phyloP scores from a whole-genome alignment of 148 eudicot species.

The Chenopodium berlandieri region DNA sequence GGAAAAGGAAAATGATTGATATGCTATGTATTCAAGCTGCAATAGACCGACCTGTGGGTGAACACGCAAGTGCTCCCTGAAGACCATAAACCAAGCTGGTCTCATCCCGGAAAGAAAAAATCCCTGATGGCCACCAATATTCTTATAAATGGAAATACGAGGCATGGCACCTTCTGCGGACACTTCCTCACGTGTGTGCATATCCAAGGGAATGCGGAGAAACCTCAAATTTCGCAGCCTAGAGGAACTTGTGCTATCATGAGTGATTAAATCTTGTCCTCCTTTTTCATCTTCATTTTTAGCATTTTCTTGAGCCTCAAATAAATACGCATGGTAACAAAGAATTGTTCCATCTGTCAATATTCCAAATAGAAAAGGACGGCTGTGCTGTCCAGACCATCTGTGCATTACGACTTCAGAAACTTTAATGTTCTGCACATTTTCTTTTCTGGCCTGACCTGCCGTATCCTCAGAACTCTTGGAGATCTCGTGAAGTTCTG shows the following conservation, averaged over 20 bases:
- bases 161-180: constrained; percentile 45
- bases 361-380: constrained; percentile 80
- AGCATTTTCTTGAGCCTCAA: constrained; percentile 69
- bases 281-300: constrained; percentile 51
- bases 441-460: constrained; percentile 67
- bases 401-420: constrained; percentile 83
- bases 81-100: constrained; percentile 94
- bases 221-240: constrained; percentile 90
- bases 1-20: neutral
- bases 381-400: constrained; percentile 76
- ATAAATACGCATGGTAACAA: constrained; percentile 85
- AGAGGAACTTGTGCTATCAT: constrained; percentile 52
- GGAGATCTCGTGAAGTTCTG: constrained; percentile 34
- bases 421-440: constrained; percentile 55
- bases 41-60: constrained; percentile 84
- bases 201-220: constrained; percentile 69
- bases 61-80: constrained; percentile 86
- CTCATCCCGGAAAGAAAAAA: constrained; percentile 76
- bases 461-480: constrained; percentile 36
- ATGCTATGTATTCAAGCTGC: neutral
- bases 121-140: constrained; percentile 85
- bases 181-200: constrained; percentile 75
- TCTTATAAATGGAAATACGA: constrained; percentile 69
- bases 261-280: constrained; percentile 36
- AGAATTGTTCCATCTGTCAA: constrained; percentile 85